These are phyloP conservation scores for Rosa multiflora DNA, from an alignment of 306 rosid genomes.

Conservation along the genomic window DNA sequence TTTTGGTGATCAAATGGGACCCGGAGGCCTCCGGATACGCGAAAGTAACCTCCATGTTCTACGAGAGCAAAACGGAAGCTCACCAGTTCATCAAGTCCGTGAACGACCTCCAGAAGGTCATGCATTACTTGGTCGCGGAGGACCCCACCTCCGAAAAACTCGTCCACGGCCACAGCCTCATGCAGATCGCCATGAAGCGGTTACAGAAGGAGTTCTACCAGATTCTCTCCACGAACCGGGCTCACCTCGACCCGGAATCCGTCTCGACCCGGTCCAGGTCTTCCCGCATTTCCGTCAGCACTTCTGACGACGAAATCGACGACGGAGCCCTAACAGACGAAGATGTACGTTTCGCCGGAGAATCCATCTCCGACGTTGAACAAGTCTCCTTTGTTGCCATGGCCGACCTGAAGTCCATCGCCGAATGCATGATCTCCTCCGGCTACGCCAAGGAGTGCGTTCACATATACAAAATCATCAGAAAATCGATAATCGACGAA, in stretches of 20 bases:
- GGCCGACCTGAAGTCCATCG: constrained; percentile 55
- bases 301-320: constrained; percentile 51
- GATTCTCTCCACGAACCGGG: constrained; percentile 65
- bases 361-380: constrained; percentile 54
- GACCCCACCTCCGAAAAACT: constrained; percentile 49
- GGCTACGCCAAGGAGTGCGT: constrained; percentile 80
- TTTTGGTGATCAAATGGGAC: constrained; percentile 60
- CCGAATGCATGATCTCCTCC: constrained; percentile 75
- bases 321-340: constrained; percentile 20
- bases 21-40: constrained; percentile 56
- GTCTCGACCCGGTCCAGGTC: constrained; percentile 53
- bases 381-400: constrained; percentile 44
- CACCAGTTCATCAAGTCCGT: constrained; percentile 46
- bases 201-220: constrained; percentile 72
- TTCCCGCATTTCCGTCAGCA: constrained; percentile 49
- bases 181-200: constrained; percentile 75
- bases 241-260: constrained; percentile 49
- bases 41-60: constrained; percentile 69
- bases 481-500: constrained; percentile 76
- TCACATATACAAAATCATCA: constrained; percentile 44
- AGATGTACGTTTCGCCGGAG: constrained; percentile 35
- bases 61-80: constrained; percentile 57
- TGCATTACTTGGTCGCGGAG: constrained; percentile 47
- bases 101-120: constrained; percentile 60
- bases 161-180: constrained; percentile 44